These are phyloP conservation scores for Backusella mclennaniae DNA, from an alignment of 192 early-diverging fungal species.

Conservation along the genomic window DNA sequence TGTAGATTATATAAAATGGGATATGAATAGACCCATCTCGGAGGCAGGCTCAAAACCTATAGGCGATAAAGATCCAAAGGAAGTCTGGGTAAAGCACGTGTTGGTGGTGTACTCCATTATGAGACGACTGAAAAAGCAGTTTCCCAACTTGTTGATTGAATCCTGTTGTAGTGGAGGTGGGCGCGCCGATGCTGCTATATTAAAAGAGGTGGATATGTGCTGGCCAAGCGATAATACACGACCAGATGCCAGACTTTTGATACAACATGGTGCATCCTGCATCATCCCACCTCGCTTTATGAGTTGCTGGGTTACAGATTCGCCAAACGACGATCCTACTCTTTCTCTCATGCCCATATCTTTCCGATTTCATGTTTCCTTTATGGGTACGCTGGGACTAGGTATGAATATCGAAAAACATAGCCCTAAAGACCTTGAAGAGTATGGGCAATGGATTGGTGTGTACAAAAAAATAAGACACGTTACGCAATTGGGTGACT, in stretches of 20 bases:
- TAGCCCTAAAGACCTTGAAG: background rate
- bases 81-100: constrained; percentile 20
- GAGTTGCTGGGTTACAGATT: constrained; percentile 20
- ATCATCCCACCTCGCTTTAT: constrained; percentile 15
- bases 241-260: constrained; percentile 21
- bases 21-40: constrained; percentile 28
- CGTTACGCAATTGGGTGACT: constrained; percentile 13
- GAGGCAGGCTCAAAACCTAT: background rate
- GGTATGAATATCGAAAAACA: background rate
- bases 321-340: background rate
- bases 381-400: constrained; percentile 21
- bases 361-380: constrained; percentile 22
- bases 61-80: background rate
- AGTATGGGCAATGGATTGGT: constrained; percentile 9
- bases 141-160: constrained; percentile 18
- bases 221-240: constrained; percentile 25
- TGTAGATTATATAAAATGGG: constrained; percentile 32
- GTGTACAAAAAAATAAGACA: constrained; percentile 16
- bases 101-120: constrained; percentile 8
- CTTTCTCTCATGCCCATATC: constrained; percentile 2
- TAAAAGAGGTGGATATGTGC: background rate
- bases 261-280: constrained; percentile 24
- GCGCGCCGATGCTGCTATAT: constrained; percentile 8
- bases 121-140: background rate
- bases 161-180: constrained; percentile 29